Evolutionary conservation across 768 basidiomycete genomes (phyloP), one percentile per base, ranked within the genome.

Genomic region (Amanita thiersii): DNA sequence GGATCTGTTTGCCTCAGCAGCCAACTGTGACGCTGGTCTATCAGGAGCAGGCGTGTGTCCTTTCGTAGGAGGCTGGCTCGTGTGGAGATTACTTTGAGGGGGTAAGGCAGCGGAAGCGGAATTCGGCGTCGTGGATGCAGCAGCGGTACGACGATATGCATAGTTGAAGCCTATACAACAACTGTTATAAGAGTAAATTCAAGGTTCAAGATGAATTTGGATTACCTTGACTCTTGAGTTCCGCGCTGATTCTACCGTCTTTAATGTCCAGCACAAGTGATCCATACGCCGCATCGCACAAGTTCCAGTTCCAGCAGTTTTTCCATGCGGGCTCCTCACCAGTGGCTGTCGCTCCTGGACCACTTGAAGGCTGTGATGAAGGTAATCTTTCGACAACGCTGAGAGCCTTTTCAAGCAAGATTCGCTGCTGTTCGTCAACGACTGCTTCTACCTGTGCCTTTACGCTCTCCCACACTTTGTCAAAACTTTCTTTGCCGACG

Each of bases 291-390:
- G 94, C 94, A 52, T 99, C 96, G 49, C 92, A 92, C 31, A 98
- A 65, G 54, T 97, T 94, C 94, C 94, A 96, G 58, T 96, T 91
- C 94, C 94, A 97, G 58, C 89, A 91, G 58, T 96, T 97, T 63
- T 97, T 99, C 96, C 96, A 99, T 0, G 88, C 81, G 2, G 84
- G 80, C 52, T 97, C 92, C 58, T 99, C 94, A 2, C 75, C 73
- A 2, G 73, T 69, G 6, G 72, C 66, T 1, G 73, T 67, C 5
- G 72, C 68, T 0, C 66, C 70, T 4, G 72, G 68, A 15, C 63
- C 67, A 29, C 61, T 54, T 35, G 70, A 64, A 18, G 73, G 66
- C 33, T 69, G 62, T 0, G 68, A 50, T 3, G 72, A 64, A 1
- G 93, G 93, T 4, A 96, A 63, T 34, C 88, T 77, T 51, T 87